Evolutionary conservation across 257 asterid genomes (phyloP).

Genomic region (Ilex aquifolium): DNA sequence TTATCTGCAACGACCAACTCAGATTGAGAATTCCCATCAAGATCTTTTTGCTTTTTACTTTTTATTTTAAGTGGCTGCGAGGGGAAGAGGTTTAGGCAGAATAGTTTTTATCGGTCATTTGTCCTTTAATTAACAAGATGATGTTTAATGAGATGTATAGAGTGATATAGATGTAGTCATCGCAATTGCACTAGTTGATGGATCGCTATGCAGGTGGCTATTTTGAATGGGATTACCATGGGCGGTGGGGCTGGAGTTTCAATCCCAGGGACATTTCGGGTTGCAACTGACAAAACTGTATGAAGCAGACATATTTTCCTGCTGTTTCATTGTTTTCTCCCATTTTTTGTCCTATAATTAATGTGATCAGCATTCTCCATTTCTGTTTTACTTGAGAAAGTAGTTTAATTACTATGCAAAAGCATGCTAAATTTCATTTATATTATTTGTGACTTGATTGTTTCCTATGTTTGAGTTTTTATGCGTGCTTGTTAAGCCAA

Average conservation of each 20-base stretch:
- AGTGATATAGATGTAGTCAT: background rate
- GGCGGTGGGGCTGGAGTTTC: constrained; percentile 99
- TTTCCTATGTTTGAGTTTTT: too few relatives aligned
- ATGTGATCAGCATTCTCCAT: background rate
- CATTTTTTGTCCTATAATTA: constrained; percentile 11
- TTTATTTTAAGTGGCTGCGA: too few relatives aligned
- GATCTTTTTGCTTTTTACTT: too few relatives aligned
- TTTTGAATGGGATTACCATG: constrained; percentile 93
- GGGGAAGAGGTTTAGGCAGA: too few relatives aligned
- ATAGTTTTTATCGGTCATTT: too few relatives aligned
- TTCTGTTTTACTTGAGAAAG: constrained; percentile 2
- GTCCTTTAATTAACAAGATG: too few relatives aligned
- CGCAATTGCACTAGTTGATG: background rate
- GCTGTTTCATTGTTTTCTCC: constrained; percentile 10
- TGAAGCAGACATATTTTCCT: constrained; percentile 14
- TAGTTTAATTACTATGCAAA: constrained; percentile 1
- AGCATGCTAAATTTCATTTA: background rate
- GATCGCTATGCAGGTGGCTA: constrained; percentile 68
- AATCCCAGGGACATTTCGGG: constrained; percentile 85
- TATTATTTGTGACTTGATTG: too few relatives aligned
- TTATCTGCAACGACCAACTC: too few relatives aligned
- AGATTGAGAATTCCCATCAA: too few relatives aligned
- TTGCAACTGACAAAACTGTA: constrained; percentile 96
- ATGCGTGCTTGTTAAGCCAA: too few relatives aligned
- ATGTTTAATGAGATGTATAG: too few relatives aligned